Conservation (phyloP, 768 basidiomycete genomes). For the Pilatotrama ljubarskyi region DNA sequence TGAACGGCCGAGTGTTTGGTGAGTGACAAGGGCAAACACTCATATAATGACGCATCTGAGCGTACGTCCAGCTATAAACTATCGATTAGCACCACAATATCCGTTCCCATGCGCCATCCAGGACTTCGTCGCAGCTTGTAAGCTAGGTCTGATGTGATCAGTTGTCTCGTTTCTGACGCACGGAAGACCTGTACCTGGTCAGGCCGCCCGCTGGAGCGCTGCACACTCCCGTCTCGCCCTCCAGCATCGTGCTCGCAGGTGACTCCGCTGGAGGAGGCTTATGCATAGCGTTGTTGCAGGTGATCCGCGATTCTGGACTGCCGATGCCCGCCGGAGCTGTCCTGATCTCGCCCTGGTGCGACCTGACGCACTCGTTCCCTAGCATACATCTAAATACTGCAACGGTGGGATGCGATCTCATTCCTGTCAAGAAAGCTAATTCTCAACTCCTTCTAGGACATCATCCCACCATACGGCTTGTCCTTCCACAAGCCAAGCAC, state of each 20-base stretch:
- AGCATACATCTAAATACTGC: slow-evolving; percentile 82
- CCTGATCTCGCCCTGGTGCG: slow-evolving; percentile 91
- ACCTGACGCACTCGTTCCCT: slow-evolving; percentile 94
- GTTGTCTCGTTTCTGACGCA: background rate
- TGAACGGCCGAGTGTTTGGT: slow-evolving; percentile 88
- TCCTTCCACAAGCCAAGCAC: slow-evolving; percentile 78
- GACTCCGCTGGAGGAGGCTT: slow-evolving; percentile 95
- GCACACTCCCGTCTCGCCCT: slow-evolving; percentile 79
- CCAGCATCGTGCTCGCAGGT: slow-evolving; percentile 82
- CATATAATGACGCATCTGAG: background rate
- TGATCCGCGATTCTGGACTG: slow-evolving; percentile 80
- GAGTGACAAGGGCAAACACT: slow-evolving; percentile 21
- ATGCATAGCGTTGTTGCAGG: slow-evolving; percentile 78
- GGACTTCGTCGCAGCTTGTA: slow-evolving; percentile 86
- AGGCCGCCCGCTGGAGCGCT: slow-evolving; percentile 77
- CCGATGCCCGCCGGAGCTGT: slow-evolving; percentile 87
- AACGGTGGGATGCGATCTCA: slow-evolving; percentile 51
- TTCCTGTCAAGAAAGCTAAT: background rate
- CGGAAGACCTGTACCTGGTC: slow-evolving; percentile 84
- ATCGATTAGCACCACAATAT: slow-evolving; percentile 92
- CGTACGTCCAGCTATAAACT: slow-evolving; percentile 61
- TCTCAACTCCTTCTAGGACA: slow-evolving; percentile 51
- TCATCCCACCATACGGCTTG: slow-evolving; percentile 75
- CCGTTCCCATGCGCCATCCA: slow-evolving; percentile 94
- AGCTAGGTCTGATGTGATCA: slow-evolving; percentile 23